These are phyloP conservation scores for Saccharomycopsis fodiens DNA, from an alignment of 805 yeast genomes.

Conservation along the genomic window DNA sequence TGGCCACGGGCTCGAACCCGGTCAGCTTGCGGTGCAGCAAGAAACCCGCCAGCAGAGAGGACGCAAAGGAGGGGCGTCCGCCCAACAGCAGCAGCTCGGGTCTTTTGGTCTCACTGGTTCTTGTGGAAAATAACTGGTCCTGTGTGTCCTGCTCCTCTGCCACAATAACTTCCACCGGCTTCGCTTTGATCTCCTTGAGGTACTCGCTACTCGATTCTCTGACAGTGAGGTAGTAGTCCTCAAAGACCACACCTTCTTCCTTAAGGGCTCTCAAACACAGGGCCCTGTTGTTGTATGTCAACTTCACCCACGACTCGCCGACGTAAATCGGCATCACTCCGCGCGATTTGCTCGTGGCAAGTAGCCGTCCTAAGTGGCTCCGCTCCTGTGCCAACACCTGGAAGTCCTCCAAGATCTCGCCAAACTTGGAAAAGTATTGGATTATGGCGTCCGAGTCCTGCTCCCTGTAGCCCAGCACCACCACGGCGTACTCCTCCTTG, in stretches of 20 bases:
- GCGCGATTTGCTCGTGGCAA: conserved; percentile 7
- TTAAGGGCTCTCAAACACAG: conserved; percentile 78
- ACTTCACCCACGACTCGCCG: conserved; percentile 86
- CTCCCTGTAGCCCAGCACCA: conserved; percentile 88
- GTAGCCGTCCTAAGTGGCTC: neutral
- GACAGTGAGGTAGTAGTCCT: conserved; percentile 8
- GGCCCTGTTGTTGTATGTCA: conserved; percentile 69
- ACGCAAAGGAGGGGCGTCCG: neutral
- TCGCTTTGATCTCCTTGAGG: conserved; percentile 1
- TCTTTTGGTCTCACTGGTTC: neutral
- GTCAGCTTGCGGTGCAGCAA: neutral
- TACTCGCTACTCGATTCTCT: conserved; percentile 5
- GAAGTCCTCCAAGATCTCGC: conserved; percentile 70
- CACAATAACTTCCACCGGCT: neutral
- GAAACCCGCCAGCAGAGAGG: neutral
- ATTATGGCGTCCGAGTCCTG: conserved; percentile 58
- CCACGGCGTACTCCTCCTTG: conserved; percentile 51
- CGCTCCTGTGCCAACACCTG: conserved; percentile 30
- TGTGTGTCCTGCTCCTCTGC: neutral
- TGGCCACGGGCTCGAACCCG: neutral
- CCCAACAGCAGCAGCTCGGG: neutral
- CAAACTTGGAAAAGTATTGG: conserved; percentile 70
- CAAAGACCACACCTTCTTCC: conserved; percentile 55
- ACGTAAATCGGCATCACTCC: conserved; percentile 55
- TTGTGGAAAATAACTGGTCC: neutral